Evolutionary conservation across 306 rosid genomes (phyloP), one percentile per base, ranked within the genome.

Genomic region (Trifolium pratense): DNA sequence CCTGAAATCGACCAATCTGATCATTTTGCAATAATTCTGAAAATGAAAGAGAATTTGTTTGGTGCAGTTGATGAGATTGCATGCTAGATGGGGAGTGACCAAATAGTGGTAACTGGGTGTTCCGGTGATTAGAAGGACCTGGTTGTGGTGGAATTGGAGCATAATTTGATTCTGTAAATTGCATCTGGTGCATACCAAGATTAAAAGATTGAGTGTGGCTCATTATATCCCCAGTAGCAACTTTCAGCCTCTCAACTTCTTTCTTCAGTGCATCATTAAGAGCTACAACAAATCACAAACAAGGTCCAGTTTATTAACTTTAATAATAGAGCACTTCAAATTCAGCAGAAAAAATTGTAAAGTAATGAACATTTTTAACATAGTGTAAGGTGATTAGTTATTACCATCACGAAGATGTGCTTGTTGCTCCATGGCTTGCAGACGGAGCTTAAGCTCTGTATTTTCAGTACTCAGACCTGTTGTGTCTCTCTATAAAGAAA

Each of bases 401-500:
- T 77, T 81, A 92, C 98, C 92, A 68, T 92, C 98, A 1, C 97
- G 92, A 80, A 90, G 83, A 75, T 94, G 99, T 58, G 97, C 97
- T 74, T 94, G 99, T 84, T 94, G 99, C 77, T 94, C 99, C 99
- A 94, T 91, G 61, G 91, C 96, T 75, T 94, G 99, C 78, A 94
- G 76, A 16, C 99, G 95, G 79, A 86, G 90, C 83, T 91, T 94
- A 80, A 94, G 99, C 86, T 91, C 96, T 73, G 97, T 86, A 64
- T 94, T 94, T 84, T 94, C 99, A 46, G 86, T 80, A 81, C 89
- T 86, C 74, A 94, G 84, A 60, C 95, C 95, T 3, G 90, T 88
- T 55, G 98, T 90, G 77, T 92, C 96, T 74, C 98, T 85, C 98
- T 92, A 15, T 5, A 39, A 79, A 71, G 81, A 65, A 80, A 25